Conservation (phyloP, 1,284 basidiomycete species). For the Sporisorium iseilematis-ciliati region DNA sequence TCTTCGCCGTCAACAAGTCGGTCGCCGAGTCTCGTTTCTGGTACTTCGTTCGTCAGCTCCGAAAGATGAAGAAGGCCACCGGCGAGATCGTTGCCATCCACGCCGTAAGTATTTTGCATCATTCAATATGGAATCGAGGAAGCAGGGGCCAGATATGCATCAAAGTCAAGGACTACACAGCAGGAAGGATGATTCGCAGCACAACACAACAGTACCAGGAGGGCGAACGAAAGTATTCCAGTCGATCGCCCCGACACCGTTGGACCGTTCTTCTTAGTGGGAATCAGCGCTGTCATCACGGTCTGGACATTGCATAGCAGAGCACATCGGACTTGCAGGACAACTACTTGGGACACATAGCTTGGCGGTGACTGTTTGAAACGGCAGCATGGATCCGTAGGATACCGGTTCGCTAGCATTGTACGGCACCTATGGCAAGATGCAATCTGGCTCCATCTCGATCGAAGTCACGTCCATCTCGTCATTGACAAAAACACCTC, state of each 20-base stretch:
- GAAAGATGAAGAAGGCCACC: constrained; percentile 99
- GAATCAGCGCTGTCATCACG: too few species aligned
- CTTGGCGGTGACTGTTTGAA: not conserved
- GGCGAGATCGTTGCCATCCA: constrained; percentile 99
- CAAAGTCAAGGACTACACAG: not conserved
- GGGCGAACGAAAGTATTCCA: not conserved
- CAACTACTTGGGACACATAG: too few species aligned
- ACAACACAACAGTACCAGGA: not conserved
- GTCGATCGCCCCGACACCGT: not conserved
- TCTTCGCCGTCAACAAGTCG: constrained; percentile 97
- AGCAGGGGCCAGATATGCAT: not conserved
- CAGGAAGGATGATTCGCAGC: not conserved
- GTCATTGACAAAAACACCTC: too few species aligned
- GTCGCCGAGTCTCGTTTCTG: constrained; percentile 99
- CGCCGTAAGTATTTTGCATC: constrained; percentile 76
- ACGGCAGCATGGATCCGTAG: not conserved
- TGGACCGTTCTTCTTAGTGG: not conserved
- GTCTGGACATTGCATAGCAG: too few species aligned
- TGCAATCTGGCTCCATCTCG: not conserved
- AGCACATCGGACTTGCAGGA: too few species aligned
- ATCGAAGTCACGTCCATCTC: too few species aligned
- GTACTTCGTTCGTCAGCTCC: constrained; percentile 89
- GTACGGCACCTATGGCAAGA: not conserved
- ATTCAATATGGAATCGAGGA: not conserved
- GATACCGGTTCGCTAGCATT: not conserved